Base-by-base conservation (phyloP, 2,329 filamentous ascomycete genomes). In the Madurella fahalii region DNA sequence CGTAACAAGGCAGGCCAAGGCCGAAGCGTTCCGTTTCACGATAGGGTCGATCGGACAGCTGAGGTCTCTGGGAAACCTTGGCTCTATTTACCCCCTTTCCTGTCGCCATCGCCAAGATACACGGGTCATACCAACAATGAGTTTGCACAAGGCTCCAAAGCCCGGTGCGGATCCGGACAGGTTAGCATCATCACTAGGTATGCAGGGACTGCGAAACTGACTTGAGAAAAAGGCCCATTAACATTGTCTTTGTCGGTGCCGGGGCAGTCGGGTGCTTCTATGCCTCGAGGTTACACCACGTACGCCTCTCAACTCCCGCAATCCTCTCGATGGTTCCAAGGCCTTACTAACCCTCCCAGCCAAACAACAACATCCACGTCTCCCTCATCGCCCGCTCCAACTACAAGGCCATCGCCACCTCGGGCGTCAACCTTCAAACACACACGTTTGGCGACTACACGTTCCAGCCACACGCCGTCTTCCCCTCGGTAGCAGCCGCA, bases 301-400 rank as follows among this genome's bases (percentile, higher is more conserved):
- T 81, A 71, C 64, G 68, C 62, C 16, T 40, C n/a, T 20, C 18
- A 44, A 11, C 7, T 15, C 37, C 4, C 25, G 7, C 25, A 25
- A 25, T 25, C 7, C 25, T 25, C 25, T 7, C 25, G 25, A 25
- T 25, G 7, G 25, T n/a, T n/a, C n/a, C 3, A 25, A 3, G 7
- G 4, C 25, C 25, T 32, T n/a, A 18, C 50, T 54, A n/a, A 40
- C 30, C 30, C 34, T 15, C 16, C 40, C 54, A 80, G 78, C 77
- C 78, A 9, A 64, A 67, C 13, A 68, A 74, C 53, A 77, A 80
- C 52, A 73, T 84, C 40, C 73, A 79, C 54, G 82, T 87, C 47
- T 89, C 86, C 5, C 81, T 89, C 43, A 83, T 89, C 51, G 89
- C 86, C 59, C 81, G 87, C 47, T 89, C 86, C 40, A 90, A 90